phyloP scores from a whole-genome alignment of 2,329 filamentous ascomycete species.

The Colletotrichum orbiculare region DNA sequence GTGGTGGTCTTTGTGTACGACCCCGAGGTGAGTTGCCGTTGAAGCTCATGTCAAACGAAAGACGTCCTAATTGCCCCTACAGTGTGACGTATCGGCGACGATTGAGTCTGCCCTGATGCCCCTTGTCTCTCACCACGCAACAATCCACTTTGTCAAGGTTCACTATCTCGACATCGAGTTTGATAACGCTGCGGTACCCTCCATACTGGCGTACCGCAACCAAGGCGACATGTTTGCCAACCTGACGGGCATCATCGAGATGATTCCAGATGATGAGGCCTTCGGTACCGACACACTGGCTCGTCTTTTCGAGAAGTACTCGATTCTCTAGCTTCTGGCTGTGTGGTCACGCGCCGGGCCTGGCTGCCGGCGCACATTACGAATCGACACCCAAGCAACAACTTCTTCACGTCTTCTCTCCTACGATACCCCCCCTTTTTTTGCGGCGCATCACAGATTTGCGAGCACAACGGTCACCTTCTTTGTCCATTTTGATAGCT shows the following conservation, averaged over 20 bases:
- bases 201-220: conserved; percentile 87
- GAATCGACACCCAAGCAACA: conserved; percentile 1
- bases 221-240: conserved; percentile 91
- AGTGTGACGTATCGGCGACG: conserved; percentile 83
- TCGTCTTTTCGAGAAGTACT: conserved; percentile 63
- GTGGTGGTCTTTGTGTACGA: conserved; percentile 97
- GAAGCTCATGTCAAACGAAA: not conserved
- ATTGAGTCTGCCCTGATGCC: conserved; percentile 83
- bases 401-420: conserved; percentile 30
- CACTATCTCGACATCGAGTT: conserved; percentile 95
- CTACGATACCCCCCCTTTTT: conserved; percentile 37
- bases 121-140: conserved; percentile 76
- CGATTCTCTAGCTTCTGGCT: conserved; percentile 57
- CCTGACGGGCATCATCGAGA: conserved; percentile 85
- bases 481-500: conserved; percentile 6
- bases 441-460: conserved; percentile 25
- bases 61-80: conserved; percentile 39
- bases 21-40: conserved; percentile 72
- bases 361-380: conserved; percentile 5
- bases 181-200: conserved; percentile 87
- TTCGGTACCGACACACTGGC: conserved; percentile 66
- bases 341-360: not conserved
- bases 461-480: conserved; percentile 18
- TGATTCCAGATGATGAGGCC: conserved; percentile 78
- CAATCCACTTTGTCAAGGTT: conserved; percentile 88